Evolutionary conservation across 371 early-diverging fungal genomes (phyloP).

Genomic region (Mortierella polycephala): DNA sequence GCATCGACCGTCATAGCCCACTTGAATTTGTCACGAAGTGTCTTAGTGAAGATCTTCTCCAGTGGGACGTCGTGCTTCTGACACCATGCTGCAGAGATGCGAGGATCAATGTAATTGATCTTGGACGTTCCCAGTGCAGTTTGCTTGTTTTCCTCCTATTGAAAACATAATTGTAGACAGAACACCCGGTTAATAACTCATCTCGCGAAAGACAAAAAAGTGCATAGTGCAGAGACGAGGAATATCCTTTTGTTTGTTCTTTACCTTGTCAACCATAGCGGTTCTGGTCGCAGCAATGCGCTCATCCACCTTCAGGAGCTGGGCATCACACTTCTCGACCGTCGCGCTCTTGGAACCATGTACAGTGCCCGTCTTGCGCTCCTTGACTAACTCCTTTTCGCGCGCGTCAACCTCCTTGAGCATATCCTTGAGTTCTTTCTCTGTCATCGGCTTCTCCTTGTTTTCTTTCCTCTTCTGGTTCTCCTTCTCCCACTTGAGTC

Average conservation of each 20-base stretch:
- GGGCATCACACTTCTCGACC: conserved; percentile 70
- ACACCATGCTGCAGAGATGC: conserved; percentile 96
- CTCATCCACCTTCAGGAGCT: conserved; percentile 74
- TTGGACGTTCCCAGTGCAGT: conserved; percentile 98
- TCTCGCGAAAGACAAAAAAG: not conserved
- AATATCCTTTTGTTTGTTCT: not conserved
- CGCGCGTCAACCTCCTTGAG: conserved; percentile 65
- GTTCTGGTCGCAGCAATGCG: conserved; percentile 74
- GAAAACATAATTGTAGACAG: not conserved
- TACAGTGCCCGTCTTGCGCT: conserved; percentile 62
- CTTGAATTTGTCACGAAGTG: conserved; percentile 93
- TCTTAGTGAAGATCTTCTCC: conserved; percentile 93
- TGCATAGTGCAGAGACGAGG: not conserved
- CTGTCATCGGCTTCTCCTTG: conserved; percentile 61
- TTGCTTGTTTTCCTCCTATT: conserved; percentile 94
- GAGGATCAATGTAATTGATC: conserved; percentile 98
- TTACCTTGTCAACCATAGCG: conserved; percentile 80
- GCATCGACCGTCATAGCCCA: conserved; percentile 90
- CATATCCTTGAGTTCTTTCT: conserved; percentile 65
- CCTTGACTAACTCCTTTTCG: conserved; percentile 58
- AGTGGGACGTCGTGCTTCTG: conserved; percentile 86
- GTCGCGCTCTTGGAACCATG: conserved; percentile 56
- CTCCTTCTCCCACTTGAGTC: conserved; percentile 74
- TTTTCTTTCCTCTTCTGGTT: conserved; percentile 75
- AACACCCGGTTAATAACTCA: not conserved